Evolutionary conservation across 2,329 filamentous ascomycete species (phyloP).

Genomic region (Gnomoniopsis smithogilvyi): DNA sequence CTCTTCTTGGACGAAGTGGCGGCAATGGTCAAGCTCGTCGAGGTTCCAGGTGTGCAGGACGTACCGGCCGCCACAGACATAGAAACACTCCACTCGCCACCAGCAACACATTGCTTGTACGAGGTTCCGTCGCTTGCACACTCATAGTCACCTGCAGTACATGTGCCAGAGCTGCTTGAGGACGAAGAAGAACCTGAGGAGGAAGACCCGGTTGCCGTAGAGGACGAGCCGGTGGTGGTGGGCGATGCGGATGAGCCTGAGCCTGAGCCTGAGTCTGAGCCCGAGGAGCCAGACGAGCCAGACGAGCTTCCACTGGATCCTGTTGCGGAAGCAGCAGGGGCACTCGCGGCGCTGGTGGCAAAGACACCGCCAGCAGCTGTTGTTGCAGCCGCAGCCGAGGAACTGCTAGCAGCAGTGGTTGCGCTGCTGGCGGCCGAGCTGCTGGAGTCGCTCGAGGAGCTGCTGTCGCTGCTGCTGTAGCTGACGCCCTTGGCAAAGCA

Average conservation of each 20-base stretch:
- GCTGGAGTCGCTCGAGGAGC: slow-evolving; percentile 31
- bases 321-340: slow-evolving; percentile 1
- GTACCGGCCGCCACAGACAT: slow-evolving; percentile 32
- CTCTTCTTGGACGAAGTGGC: slow-evolving; percentile 8
- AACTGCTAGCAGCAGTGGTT: not conserved
- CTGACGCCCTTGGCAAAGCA: slow-evolving; percentile 17
- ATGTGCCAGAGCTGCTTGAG: slow-evolving; percentile 9
- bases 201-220: not conserved
- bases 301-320: slow-evolving; percentile 24
- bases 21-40: slow-evolving; percentile 23
- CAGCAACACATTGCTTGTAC: slow-evolving; percentile 13
- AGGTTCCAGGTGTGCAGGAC: slow-evolving; percentile 25
- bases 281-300: slow-evolving; percentile 29
- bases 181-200: slow-evolving; percentile 13
- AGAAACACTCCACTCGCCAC: slow-evolving; percentile 12
- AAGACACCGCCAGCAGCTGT: not conserved
- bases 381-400: not conserved
- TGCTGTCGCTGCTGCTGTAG: slow-evolving; percentile 27
- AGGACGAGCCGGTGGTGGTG: slow-evolving; percentile 20
- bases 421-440: slow-evolving; percentile 21
- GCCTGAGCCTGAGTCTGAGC: slow-evolving; percentile 7
- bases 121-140: slow-evolving; percentile 5
- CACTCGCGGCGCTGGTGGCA: slow-evolving; percentile 33
- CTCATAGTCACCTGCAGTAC: slow-evolving; percentile 13
- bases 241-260: slow-evolving; percentile 22